Percentiles rank a stretch among this genome's conserved stretches.
Evolutionary conservation across 148 eudicot genomes (phyloP).

Genomic region (Agrostemma githago): DNA sequence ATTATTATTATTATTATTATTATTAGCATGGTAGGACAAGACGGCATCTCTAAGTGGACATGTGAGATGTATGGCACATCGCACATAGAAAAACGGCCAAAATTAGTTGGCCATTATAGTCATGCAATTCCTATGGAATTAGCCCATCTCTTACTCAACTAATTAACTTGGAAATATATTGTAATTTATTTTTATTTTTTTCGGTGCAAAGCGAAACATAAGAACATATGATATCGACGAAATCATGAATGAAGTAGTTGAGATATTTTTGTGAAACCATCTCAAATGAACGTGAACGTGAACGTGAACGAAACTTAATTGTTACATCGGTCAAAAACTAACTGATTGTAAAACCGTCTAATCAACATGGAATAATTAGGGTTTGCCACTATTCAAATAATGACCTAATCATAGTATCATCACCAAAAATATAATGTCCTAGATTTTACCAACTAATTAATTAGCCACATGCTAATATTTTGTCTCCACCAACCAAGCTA

Average conservation of each 20-base stretch:
- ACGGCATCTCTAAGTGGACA: neutral
- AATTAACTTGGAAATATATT: neutral
- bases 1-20: too few species aligned
- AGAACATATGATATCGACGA: too few species aligned
- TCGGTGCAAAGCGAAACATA: too few species aligned
- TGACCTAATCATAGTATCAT: neutral
- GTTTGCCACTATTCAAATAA: neutral
- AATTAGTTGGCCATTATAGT: slow-evolving; percentile 15
- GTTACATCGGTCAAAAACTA: too few species aligned
- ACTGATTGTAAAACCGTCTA: neutral
- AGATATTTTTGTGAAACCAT: too few species aligned
- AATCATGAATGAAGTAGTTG: too few species aligned
- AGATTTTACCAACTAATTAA: neutral
- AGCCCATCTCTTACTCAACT: neutral
- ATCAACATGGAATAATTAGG: neutral
- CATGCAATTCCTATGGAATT: neutral
- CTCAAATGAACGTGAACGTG: too few species aligned
- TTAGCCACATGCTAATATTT: neutral
- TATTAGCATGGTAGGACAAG: too few species aligned
- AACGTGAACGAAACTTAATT: too few species aligned
- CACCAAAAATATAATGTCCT: neutral
- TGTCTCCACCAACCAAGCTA: slow-evolving; percentile 5
- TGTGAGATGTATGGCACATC: neutral
- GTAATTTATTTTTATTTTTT: too few species aligned
- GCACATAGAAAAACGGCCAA: neutral